Conservation (phyloP, 139 green algal genomes). For the Zygnema circumcarinatum region DNA sequence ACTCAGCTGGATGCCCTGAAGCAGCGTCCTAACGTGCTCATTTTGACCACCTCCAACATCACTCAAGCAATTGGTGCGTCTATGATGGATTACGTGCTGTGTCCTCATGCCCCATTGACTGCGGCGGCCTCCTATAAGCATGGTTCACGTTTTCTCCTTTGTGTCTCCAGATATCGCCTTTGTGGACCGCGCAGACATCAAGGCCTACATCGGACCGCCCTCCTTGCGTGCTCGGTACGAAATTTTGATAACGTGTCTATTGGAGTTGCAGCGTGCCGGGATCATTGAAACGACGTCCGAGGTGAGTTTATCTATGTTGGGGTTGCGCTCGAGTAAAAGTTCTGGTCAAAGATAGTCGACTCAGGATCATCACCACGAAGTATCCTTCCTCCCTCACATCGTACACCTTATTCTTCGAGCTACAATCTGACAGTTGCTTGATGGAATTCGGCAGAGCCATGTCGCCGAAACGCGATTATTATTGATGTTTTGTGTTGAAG, state of each 20-base stretch:
- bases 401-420: conserved; percentile 6
- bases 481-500: too few relatives aligned
- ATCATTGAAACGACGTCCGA: conserved; percentile 42
- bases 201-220: conserved; percentile 87
- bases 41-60: conserved; percentile 84
- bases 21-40: conserved; percentile 84
- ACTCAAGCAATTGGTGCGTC: conserved; percentile 71
- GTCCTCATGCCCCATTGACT: too few relatives aligned
- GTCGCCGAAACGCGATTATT: too few relatives aligned
- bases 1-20: conserved; percentile 92
- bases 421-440: conserved; percentile 12
- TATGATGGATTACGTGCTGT: too few relatives aligned
- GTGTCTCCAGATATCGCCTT: conserved; percentile 82
- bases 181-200: conserved; percentile 97
- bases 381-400: too few relatives aligned
- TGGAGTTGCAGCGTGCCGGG: conserved; percentile 36
- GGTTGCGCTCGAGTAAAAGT: conserved; percentile 14
- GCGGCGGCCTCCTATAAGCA: too few relatives aligned
- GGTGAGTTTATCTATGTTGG: conserved; percentile 9
- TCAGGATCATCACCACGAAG: too few relatives aligned
- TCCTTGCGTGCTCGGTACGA: conserved; percentile 51
- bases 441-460: too few relatives aligned
- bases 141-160: too few relatives aligned
- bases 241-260: conserved; percentile 40
- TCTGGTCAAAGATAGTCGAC: too few relatives aligned